These are phyloP conservation scores for Ascosphaera apis DNA, from an alignment of 2,329 filamentous ascomycete species.

Conservation along the genomic window DNA sequence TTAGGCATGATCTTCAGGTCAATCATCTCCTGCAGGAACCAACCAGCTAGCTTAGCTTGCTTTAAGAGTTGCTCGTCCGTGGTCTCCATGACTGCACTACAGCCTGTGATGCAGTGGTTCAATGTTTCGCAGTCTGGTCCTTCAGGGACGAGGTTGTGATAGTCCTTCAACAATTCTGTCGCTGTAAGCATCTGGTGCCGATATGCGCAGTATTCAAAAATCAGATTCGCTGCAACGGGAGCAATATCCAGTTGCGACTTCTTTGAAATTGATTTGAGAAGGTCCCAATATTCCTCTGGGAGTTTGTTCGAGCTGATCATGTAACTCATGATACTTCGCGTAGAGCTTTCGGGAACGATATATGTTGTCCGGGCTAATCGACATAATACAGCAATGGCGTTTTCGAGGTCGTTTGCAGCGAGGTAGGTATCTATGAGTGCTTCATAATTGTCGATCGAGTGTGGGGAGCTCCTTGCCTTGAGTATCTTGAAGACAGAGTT, in stretches of 20 bases:
- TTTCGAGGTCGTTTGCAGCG: conserved; percentile 33
- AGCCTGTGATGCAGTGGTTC: conserved; percentile 34
- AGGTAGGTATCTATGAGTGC: conserved; percentile 51
- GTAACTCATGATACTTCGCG: conserved; percentile 36
- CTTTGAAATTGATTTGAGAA: conserved; percentile 31
- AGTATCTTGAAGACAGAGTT: conserved; percentile 47
- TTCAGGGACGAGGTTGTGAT: conserved; percentile 27
- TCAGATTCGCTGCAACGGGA: conserved; percentile 20
- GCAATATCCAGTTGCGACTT: conserved; percentile 27
- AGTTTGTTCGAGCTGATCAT: conserved; percentile 25
- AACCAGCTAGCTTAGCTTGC: conserved; percentile 26
- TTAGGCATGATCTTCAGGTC: conserved; percentile 31
- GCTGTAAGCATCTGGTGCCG: conserved; percentile 25
- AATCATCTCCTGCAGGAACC: conserved; percentile 38
- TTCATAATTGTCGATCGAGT: conserved; percentile 54
- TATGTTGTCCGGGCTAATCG: conserved; percentile 48
- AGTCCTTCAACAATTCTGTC: conserved; percentile 36
- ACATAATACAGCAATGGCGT: conserved; percentile 45
- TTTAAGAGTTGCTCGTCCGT: conserved; percentile 15
- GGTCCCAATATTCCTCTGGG: conserved; percentile 29
- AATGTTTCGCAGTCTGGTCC: conserved; percentile 29
- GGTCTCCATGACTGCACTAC: conserved; percentile 17
- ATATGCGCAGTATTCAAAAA: conserved; percentile 29
- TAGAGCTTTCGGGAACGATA: conserved; percentile 33
- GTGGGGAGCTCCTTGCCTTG: conserved; percentile 28